These are phyloP conservation scores for Cerrena zonata DNA, from an alignment of 1,284 basidiomycete species.

Conservation along the genomic window DNA sequence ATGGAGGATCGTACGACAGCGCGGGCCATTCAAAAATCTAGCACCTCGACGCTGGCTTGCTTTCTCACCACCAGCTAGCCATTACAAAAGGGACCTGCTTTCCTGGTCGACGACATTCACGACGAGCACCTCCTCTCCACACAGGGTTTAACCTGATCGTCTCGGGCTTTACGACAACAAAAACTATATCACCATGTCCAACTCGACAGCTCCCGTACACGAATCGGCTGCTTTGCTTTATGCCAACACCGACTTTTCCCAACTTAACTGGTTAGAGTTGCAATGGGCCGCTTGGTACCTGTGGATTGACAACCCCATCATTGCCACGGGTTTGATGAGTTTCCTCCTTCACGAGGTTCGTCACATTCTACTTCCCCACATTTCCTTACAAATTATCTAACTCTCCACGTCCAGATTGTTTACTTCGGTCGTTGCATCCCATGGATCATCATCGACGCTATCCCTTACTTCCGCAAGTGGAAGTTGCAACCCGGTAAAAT, in stretches of 20 bases:
- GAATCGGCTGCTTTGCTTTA: constrained; percentile 41
- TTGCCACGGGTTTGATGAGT: constrained; percentile 92
- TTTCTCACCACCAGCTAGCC: neutral
- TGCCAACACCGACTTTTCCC: constrained; percentile 54
- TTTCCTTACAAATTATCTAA: constrained; percentile 2
- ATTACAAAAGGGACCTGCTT: neutral
- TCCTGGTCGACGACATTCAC: neutral
- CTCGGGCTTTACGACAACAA: neutral
- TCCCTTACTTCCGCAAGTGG: constrained; percentile 91
- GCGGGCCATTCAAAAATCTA: neutral
- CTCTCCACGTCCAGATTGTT: constrained; percentile 57
- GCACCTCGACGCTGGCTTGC: neutral
- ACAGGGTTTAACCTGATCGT: too few relatives aligned
- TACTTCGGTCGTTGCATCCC: constrained; percentile 96
- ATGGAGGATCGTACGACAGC: constrained; percentile 1
- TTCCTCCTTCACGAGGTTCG: constrained; percentile 90
- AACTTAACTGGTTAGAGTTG: constrained; percentile 72
- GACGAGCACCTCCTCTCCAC: neutral
- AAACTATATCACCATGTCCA: constrained; percentile 13
- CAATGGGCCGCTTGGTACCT: constrained; percentile 83
- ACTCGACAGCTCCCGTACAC: constrained; percentile 22
- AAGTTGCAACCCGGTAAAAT: constrained; percentile 88
- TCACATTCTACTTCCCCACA: constrained; percentile 10
- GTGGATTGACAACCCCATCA: constrained; percentile 81
- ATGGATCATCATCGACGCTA: constrained; percentile 92